A percentile compares a stretch with the other conserved stretches of the same genome.
phyloP scores from a whole-genome alignment of 2,329 filamentous ascomycete species.

The Stemphylium vesicarium region DNA sequence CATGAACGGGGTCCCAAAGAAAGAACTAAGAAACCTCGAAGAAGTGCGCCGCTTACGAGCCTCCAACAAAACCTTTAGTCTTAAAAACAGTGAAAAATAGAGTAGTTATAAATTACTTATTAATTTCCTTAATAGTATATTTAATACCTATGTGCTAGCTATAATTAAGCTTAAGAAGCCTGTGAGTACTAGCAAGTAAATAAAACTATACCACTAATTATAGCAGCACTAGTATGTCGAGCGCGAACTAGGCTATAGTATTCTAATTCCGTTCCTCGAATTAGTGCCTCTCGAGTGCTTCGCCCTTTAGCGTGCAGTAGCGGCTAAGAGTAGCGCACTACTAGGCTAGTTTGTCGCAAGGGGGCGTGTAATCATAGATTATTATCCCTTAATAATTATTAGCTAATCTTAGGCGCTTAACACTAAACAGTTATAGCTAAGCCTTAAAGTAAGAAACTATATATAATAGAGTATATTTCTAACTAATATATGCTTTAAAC shows the following conservation, averaged over 20 bases:
- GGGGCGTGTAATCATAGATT: neutral
- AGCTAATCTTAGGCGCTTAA: neutral
- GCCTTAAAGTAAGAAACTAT: neutral
- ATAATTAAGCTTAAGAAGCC: neutral
- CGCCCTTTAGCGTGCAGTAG: neutral
- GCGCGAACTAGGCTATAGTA: neutral
- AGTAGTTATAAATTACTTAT: conserved; percentile 2
- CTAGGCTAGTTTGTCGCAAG: neutral
- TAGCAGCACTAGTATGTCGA: neutral
- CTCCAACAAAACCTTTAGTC: neutral
- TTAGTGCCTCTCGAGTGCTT: conserved; percentile 4
- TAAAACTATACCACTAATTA: neutral
- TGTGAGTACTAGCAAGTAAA: neutral
- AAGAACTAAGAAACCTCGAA: neutral
- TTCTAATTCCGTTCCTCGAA: conserved; percentile 7
- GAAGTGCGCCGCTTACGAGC: neutral
- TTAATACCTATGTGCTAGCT: neutral
- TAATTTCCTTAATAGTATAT: conserved; percentile 3
- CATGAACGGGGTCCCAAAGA: conserved; percentile 1
- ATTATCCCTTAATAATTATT: neutral
- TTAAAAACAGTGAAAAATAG: neutral
- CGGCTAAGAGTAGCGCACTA: neutral
- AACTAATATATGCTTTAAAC: neutral
- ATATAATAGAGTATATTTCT: neutral
- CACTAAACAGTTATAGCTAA: neutral